Base-by-base conservation (phyloP, 176 grass and related monocot genomes). In the Aechmea fasciata region DNA sequence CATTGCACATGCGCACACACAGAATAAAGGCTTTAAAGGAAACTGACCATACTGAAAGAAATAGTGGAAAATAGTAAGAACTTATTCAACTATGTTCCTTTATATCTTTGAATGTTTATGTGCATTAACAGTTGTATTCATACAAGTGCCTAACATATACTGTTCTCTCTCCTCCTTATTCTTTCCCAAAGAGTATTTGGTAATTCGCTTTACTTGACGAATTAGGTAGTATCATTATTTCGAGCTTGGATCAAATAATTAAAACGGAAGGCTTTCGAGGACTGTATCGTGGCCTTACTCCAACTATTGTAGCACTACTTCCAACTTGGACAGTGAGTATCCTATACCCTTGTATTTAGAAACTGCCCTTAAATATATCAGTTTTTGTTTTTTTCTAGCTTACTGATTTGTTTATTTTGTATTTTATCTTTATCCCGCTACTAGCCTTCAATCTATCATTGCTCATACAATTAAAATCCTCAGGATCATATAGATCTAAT, bases 261-360 rank as follows among this genome's bases (percentile, higher is more conserved):
- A 91, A 75, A 85, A 85, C 68, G 50, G 91, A 96, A 88, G 91
- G 91, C 47, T 51, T 96, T 13, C 69, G 52, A 73, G 91, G 91
- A 52, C 71, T 96, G 71, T 96, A 96, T 65, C 87, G 91, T 63
- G 91, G 91, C 48, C 91, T 96, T 70, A 82, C 91, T 75, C 91
- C 91, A 79, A 96, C 85, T 65, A 77, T 96, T 65, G 17, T 85
- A 70, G 91, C 91, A 81, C 72, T 96, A 50, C 74, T 91, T 81
- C 87, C 87, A 57, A 96, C 72, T 55, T 96, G 91, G 91, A 83
- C 87, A 65, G 91, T 96, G 82, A 96, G 85, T 78, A 76, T 50
- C 48, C 49, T 24, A 80, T 64, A 54, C 51, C 68, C 55, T 57
- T 85, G 61, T 11, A 51, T 66, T 53, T 69, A 11, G 52, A 66